These are phyloP conservation scores for Lactarius akahatsu DNA, from an alignment of 768 basidiomycete species.

Conservation along the genomic window DNA sequence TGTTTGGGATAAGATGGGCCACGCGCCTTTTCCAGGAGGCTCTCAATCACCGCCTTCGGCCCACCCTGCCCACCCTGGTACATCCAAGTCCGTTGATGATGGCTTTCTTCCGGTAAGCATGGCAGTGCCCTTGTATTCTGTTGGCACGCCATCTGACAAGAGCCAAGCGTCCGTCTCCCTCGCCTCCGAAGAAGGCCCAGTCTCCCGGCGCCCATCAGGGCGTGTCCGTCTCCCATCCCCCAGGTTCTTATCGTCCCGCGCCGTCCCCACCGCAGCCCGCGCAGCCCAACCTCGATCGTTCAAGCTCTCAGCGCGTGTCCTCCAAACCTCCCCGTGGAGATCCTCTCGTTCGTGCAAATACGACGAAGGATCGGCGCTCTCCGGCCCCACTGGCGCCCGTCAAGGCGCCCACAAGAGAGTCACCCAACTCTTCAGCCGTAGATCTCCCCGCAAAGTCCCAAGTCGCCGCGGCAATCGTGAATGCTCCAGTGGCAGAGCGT, in stretches of 20 bases:
- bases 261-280: conserved; percentile 68
- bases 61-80: conserved; percentile 23
- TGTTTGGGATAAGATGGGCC: conserved; percentile 83
- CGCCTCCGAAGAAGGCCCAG: conserved; percentile 43
- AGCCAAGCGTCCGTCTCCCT: conserved; percentile 41
- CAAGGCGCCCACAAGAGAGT: conserved; percentile 25
- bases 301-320: conserved; percentile 76
- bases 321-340: conserved; percentile 41
- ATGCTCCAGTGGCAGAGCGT: conserved; percentile 26
- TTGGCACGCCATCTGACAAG: conserved; percentile 22
- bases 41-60: conserved; percentile 27
- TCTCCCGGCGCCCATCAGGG: conserved; percentile 32
- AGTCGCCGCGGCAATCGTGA: background rate
- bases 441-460: conserved; percentile 22
- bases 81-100: conserved; percentile 45
- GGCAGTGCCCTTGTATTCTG: conserved; percentile 1
- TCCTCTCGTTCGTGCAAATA: conserved; percentile 61
- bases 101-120: conserved; percentile 56
- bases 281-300: conserved; percentile 77
- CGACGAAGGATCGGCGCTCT: conserved; percentile 61
- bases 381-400: conserved; percentile 33
- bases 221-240: conserved; percentile 35
- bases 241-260: conserved; percentile 69
- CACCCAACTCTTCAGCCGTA: conserved; percentile 23
- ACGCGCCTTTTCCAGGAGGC: conserved; percentile 32